Evolutionary conservation across 805 yeast genomes (phyloP).

Genomic region (Sugiyamaella lignohabitans): DNA sequence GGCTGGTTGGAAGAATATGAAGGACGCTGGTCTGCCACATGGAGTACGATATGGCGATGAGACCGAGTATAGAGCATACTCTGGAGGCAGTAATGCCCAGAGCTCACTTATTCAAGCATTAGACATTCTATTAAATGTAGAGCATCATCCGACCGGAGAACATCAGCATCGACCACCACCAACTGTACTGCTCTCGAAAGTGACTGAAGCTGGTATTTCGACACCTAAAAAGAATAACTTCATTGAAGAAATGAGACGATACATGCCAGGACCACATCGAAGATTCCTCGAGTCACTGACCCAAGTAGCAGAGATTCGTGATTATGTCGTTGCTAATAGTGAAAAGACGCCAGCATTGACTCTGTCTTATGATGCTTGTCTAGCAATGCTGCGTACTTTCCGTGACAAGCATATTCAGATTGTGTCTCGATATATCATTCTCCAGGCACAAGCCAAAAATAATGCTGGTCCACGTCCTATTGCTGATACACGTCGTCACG

Average conservation of each 20-base stretch:
- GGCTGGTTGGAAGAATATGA: conserved; percentile 95
- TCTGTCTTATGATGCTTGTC: conserved; percentile 77
- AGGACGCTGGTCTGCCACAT: conserved; percentile 68
- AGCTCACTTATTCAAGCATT: conserved; percentile 82
- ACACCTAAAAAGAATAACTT: conserved; percentile 41
- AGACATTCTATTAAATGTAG: conserved; percentile 68
- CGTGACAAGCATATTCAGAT: conserved; percentile 92
- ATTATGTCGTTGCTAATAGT: conserved; percentile 47
- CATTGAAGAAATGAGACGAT: conserved; percentile 74
- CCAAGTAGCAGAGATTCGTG: conserved; percentile 52
- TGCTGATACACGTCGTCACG: conserved; percentile 43
- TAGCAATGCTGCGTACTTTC: conserved; percentile 81
- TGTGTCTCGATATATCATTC: conserved; percentile 77
- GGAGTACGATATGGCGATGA: conserved; percentile 78
- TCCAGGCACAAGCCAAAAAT: conserved; percentile 59
- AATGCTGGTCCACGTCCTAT: conserved; percentile 51
- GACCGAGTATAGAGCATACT: conserved; percentile 44
- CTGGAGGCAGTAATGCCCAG: conserved; percentile 96
- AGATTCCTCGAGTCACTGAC: conserved; percentile 61
- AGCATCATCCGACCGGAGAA: conserved; percentile 73
- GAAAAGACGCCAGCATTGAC: conserved; percentile 47
- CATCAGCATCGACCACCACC: conserved; percentile 28
- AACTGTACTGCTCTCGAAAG: conserved; percentile 10
- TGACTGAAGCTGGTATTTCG: conserved; percentile 15
- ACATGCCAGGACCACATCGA: conserved; percentile 86